Conservation (phyloP, 106 monocot species). For the Triglochin maritima region DNA sequence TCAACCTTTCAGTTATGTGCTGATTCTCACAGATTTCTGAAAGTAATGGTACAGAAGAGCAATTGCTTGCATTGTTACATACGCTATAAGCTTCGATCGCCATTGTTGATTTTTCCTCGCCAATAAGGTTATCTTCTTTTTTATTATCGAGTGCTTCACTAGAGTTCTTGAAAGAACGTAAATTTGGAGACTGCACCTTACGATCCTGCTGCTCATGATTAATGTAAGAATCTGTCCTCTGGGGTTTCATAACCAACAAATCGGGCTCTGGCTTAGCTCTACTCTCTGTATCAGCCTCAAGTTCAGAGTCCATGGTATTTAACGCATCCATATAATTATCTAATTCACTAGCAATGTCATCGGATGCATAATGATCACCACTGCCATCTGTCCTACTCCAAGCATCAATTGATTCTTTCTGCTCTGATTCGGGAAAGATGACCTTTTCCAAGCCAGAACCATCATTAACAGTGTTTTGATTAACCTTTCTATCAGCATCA, state of each 20-base stretch:
- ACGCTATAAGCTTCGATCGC: too few relatives aligned
- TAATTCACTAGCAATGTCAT: conserved; percentile 64
- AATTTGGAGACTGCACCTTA: conserved; percentile 14
- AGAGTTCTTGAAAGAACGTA: conserved; percentile 9
- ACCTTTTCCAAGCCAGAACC: background rate
- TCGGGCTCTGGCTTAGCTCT: conserved; percentile 18
- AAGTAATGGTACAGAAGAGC: too few relatives aligned
- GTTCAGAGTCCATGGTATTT: conserved; percentile 60
- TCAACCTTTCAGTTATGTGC: too few relatives aligned
- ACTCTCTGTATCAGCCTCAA: conserved; percentile 48
- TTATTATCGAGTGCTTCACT: background rate
- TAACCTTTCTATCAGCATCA: background rate
- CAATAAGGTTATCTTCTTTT: background rate
- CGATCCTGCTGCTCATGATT: conserved; percentile 8
- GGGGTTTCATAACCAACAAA: conserved; percentile 11
- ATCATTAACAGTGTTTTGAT: background rate
- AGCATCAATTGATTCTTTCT: conserved; percentile 5
- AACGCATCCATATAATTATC: conserved; percentile 84
- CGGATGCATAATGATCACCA: conserved; percentile 39
- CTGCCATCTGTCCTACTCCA: conserved; percentile 26
- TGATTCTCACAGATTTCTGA: too few relatives aligned
- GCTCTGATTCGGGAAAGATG: background rate
- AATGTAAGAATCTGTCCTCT: conserved; percentile 4
- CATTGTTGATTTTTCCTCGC: too few relatives aligned
- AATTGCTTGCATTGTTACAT: too few relatives aligned